Conservation (phyloP, 768 basidiomycete species). For the Pleurotus pulmonarius region DNA sequence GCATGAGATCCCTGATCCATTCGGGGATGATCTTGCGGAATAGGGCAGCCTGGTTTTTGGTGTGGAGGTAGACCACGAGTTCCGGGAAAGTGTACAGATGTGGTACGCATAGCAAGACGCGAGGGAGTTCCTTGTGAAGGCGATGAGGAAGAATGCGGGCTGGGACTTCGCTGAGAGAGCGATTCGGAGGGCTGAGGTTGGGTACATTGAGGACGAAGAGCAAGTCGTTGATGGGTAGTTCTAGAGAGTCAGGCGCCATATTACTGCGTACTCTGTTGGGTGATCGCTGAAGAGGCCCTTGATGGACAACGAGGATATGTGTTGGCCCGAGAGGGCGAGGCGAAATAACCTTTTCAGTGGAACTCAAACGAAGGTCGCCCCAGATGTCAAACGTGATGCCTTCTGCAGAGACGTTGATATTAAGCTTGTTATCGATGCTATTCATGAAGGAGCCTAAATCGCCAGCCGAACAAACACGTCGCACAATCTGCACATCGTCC, state of each 20-base stretch:
- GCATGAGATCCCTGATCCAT: conserved; percentile 33
- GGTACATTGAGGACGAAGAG: conserved; percentile 32
- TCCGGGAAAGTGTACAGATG: conserved; percentile 30
- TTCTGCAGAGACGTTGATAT: conserved; percentile 8
- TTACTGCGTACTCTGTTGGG: background rate
- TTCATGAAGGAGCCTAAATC: conserved; percentile 16
- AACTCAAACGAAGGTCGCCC: conserved; percentile 22
- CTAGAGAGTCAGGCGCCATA: conserved; percentile 18
- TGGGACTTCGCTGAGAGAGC: conserved; percentile 3
- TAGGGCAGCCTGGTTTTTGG: conserved; percentile 32
- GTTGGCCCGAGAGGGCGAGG: conserved; percentile 32
- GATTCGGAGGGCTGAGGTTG: conserved; percentile 19
- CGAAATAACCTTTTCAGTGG: conserved; percentile 26
- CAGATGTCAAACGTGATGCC: conserved; percentile 17
- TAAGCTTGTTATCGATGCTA: conserved; percentile 12
- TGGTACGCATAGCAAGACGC: conserved; percentile 27
- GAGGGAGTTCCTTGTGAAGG: conserved; percentile 29
- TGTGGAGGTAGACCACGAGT: conserved; percentile 33
- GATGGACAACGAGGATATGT: conserved; percentile 27
- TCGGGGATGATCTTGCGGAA: conserved; percentile 31
- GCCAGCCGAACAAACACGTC: conserved; percentile 23
- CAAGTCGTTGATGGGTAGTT: conserved; percentile 35
- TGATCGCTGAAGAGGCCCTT: conserved; percentile 7
- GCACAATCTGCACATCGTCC: conserved; percentile 14
- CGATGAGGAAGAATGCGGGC: conserved; percentile 24